Base-by-base conservation (phyloP, 805 yeast species). In the Candida vartiovaarae region DNA sequence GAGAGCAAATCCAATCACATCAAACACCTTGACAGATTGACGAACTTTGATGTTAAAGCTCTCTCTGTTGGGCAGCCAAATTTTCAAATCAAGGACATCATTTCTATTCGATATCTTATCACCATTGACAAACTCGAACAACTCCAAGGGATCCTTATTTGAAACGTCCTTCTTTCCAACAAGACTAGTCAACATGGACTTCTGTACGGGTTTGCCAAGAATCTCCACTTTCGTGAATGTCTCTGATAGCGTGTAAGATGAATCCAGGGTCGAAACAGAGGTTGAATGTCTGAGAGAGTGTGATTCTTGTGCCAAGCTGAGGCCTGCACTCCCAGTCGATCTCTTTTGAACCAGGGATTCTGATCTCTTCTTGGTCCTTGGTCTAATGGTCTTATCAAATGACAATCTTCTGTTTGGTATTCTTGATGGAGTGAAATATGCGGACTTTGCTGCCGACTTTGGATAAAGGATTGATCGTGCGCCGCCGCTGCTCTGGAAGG, bases 1-100 rank as follows among this genome's bases (percentile, higher is more conserved):
- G n/a, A 80, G 53, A 0, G 75, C 64, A 51, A 55, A 80, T 0
- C 85, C 86, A 36, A 80, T 72, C 4, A 79, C 67, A 40, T 78
- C 76, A 38, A 72, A 71, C 2, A 80, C 81, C 4, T 66, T 62
- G 6, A 66, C 72, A 20, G 66, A 66, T 3, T 57, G 55, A 38
- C 64, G 57, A 1, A 69, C 50, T 15, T 51, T 49, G 1, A 70
- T 24, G 2, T 35, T 43, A 8, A 65, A 24, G 1, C 57, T 54
- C 5, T 46, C 44, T 2, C 56, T 52, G 8, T 50, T 38, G 1
- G 67, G 66, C 11, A 62, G 43, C 41, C 40, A 54, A 5, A 52
- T 64, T 42, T 48, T 59, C 42, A 51, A 45, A 47, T 36, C 48
- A 56, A 36, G 54, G 40, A 24, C 52, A 26, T 50, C 64, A 4